Evolutionary conservation across 1,284 basidiomycete genomes (phyloP).

Genomic region (Sporisorium graminicola): DNA sequence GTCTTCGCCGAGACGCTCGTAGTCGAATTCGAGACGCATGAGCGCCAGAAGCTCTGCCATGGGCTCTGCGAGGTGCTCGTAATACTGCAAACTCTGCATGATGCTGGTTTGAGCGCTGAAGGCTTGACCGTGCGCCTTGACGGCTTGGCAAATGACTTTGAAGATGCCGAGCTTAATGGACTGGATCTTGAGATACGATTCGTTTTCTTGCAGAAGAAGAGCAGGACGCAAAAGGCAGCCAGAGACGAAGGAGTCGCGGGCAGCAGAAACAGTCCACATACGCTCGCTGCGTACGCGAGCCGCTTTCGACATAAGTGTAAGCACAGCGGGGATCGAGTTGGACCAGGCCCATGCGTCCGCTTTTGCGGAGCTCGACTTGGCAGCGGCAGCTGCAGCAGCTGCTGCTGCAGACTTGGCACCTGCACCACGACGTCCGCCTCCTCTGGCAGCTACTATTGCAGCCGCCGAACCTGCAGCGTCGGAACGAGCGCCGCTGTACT

Average conservation of each 20-base stretch:
- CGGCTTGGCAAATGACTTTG: constrained; percentile 89
- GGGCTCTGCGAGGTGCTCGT: constrained; percentile 91
- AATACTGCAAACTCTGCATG: constrained; percentile 91
- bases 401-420: constrained; percentile 37
- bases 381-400: constrained; percentile 24
- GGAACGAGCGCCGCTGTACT: constrained; percentile 44
- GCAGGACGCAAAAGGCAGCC: constrained; percentile 75
- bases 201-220: constrained; percentile 86
- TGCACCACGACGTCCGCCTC: constrained; percentile 36
- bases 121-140: constrained; percentile 89
- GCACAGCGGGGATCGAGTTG: constrained; percentile 60
- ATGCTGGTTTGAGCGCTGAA: constrained; percentile 81
- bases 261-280: constrained; percentile 61
- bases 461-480: constrained; percentile 28
- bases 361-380: constrained; percentile 43
- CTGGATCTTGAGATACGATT: constrained; percentile 85
- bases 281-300: constrained; percentile 57
- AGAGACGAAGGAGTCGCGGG: constrained; percentile 65
- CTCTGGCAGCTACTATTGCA: constrained; percentile 32
- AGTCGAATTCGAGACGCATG: constrained; percentile 88
- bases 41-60: constrained; percentile 90
- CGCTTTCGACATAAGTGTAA: constrained; percentile 56
- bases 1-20: constrained; percentile 89
- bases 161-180: constrained; percentile 82
- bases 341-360: constrained; percentile 58